phyloP scores from a whole-genome alignment of 176 grass and related monocot genomes.

The Paspalum notatum region DNA sequence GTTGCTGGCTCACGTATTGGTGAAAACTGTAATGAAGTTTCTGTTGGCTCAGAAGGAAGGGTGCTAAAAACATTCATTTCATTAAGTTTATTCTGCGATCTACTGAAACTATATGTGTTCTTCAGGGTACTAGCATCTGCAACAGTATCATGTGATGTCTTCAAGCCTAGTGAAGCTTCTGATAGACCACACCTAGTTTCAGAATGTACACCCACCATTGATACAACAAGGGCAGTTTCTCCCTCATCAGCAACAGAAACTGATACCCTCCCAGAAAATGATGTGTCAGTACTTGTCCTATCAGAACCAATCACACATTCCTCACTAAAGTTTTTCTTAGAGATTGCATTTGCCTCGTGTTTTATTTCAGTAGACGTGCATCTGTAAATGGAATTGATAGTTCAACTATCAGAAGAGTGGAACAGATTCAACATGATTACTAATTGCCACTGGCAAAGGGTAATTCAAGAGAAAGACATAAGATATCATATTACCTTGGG shows the following conservation, averaged over 20 bases:
- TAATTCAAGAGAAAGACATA: slow-evolving; percentile 21
- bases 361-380: slow-evolving; percentile 56
- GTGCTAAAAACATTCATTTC: slow-evolving; percentile 27
- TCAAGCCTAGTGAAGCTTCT: slow-evolving; percentile 33
- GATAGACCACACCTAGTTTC: slow-evolving; percentile 38
- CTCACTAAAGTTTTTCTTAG: slow-evolving; percentile 49
- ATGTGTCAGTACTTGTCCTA: slow-evolving; percentile 50
- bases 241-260: slow-evolving; percentile 97
- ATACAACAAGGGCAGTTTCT: slow-evolving; percentile 98
- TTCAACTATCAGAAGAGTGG: slow-evolving; percentile 21
- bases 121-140: slow-evolving; percentile 6
- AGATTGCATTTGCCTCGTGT: slow-evolving; percentile 43
- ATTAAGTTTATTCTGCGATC: slow-evolving; percentile 31
- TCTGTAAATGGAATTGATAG: slow-evolving; percentile 44
- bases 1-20: slow-evolving; percentile 55
- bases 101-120: slow-evolving; percentile 38
- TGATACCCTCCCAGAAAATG: slow-evolving; percentile 83
- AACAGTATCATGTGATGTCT: slow-evolving; percentile 38
- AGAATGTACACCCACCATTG: slow-evolving; percentile 66
- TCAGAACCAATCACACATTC: slow-evolving; percentile 51
- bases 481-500: slow-evolving; percentile 74
- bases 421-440: not conserved
- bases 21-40: slow-evolving; percentile 55
- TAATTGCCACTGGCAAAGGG: slow-evolving; percentile 7
- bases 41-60: slow-evolving; percentile 41